These are phyloP conservation scores for Paramecium sexaurelia DNA, from an alignment of 73 alveolate genomes.

Conservation along the genomic window DNA sequence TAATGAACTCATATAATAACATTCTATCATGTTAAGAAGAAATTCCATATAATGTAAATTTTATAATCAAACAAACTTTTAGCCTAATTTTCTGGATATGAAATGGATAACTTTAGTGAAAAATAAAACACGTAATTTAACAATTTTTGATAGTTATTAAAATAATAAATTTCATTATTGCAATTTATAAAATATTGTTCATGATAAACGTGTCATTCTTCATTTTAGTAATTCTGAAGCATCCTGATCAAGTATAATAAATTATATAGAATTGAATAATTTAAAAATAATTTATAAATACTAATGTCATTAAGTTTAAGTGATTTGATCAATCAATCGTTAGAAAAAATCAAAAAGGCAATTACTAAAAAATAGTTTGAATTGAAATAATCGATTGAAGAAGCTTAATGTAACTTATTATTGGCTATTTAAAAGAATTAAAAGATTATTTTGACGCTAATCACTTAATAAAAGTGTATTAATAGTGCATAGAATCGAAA, in stretches of 20 bases:
- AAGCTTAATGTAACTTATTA: neutral
- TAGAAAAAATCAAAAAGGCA: constrained; percentile 23
- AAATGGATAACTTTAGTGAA: constrained; percentile 26
- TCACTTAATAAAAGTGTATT: constrained; percentile 2
- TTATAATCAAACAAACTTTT: neutral
- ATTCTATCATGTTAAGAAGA: constrained; percentile 52
- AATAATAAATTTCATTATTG: neutral
- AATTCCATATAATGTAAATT: constrained; percentile 69
- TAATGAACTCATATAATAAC: constrained; percentile 44
- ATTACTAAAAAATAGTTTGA: constrained; percentile 14
- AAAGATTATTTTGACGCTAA: constrained; percentile 20
- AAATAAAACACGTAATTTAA: constrained; percentile 5
- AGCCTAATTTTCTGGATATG: constrained; percentile 34
- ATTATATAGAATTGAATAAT: neutral
- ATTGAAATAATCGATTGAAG: neutral
- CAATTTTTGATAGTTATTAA: constrained; percentile 15
- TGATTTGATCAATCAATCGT: neutral
- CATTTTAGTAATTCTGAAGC: neutral
- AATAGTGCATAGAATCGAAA: constrained; percentile 17
- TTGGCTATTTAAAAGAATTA: neutral
- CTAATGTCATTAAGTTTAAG: constrained; percentile 33
- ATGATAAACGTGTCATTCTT: neutral
- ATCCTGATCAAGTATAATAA: neutral
- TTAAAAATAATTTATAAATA: neutral
- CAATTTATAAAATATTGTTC: too few relatives aligned